A percentile compares a stretch with the other conserved stretches of the same genome.
phyloP scores from a whole-genome alignment of 148 eudicot genomes.

The Rhododendron mucronatum region DNA sequence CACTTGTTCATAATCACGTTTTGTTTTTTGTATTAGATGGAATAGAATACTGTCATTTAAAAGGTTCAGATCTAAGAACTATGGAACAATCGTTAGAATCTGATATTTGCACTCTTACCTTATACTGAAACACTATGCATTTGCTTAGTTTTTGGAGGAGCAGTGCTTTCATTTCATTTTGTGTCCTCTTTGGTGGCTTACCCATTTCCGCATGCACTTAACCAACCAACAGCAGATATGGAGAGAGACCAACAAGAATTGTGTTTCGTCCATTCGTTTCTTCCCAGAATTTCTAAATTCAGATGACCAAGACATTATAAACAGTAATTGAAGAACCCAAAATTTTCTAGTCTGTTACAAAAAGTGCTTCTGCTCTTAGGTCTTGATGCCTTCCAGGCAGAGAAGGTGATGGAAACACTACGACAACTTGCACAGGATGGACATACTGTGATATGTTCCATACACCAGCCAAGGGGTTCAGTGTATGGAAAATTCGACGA shows the following conservation, averaged over 20 bases:
- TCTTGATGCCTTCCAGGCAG: slow-evolving; percentile 99
- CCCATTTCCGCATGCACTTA: not conserved
- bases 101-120: not conserved
- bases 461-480: slow-evolving; percentile 98
- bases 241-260: not conserved
- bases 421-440: slow-evolving; percentile 94
- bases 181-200: not conserved
- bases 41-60: not conserved
- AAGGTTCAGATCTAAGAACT: not conserved
- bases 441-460: slow-evolving; percentile 96
- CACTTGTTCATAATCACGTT: not conserved
- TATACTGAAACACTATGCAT: not conserved
- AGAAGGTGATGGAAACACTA: slow-evolving; percentile 97
- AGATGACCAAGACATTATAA: not conserved
- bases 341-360: not conserved
- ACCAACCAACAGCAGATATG: not conserved
- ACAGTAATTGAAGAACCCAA: not conserved
- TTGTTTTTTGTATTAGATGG: not conserved
- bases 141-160: not conserved
- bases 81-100: not conserved
- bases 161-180: not conserved
- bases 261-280: not conserved
- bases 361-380: slow-evolving; percentile 44
- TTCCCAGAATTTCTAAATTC: not conserved
- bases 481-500: slow-evolving; percentile 93